Evolutionary conservation across 2,329 filamentous ascomycete genomes (phyloP), one percentile per base, ranked within the genome.

Genomic region (Rugonectria rugulosa): DNA sequence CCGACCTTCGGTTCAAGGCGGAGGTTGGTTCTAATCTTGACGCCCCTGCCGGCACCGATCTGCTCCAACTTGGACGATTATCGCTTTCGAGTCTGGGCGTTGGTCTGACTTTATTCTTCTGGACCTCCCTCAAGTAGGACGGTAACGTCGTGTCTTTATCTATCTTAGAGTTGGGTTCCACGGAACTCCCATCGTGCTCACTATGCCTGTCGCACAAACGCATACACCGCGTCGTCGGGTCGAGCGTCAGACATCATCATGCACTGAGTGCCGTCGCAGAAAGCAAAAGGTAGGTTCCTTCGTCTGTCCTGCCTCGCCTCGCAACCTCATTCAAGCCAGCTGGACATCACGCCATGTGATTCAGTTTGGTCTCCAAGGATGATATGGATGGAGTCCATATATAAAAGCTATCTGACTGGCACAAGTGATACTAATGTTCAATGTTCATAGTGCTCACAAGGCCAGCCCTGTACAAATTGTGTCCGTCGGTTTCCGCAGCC

Each of bases 381-480:
- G 24, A 11, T 27, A 11, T 11, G 24, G 11, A 27, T 6, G 29
- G n/a, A n/a, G n/a, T n/a, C n/a, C n/a, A 32, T 32, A 36, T 36
- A 17, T 6, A 6, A 14, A 19, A 19, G 14, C 19, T 6, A n/a
- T 23, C 21, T 23, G 12, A 21, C n/a, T 29, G 19, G 21, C 24
- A 37, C 21, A 12, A 19, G 23, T 50, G 5, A 10, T 48, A 17
- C 56, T 63, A 47, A 65, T 31, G 12, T 10, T 24, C 6, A 11
- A 27, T 55, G n/a, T 3, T 23, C 15, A 31, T 57, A 84, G 81
- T 84, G 81, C 65, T 81, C 82, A 61, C 80, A 82, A 61, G 76
- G 77, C 21, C 79, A 81, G 24, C 81, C 81, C 12, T 84, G 81
- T 68, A 77, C 76, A 37, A 82, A 84, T 62, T 84, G 81, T 60